Evolutionary conservation across 495 filamentous ascomycete genomes (phyloP).

Genomic region (Cercophora sp.): DNA sequence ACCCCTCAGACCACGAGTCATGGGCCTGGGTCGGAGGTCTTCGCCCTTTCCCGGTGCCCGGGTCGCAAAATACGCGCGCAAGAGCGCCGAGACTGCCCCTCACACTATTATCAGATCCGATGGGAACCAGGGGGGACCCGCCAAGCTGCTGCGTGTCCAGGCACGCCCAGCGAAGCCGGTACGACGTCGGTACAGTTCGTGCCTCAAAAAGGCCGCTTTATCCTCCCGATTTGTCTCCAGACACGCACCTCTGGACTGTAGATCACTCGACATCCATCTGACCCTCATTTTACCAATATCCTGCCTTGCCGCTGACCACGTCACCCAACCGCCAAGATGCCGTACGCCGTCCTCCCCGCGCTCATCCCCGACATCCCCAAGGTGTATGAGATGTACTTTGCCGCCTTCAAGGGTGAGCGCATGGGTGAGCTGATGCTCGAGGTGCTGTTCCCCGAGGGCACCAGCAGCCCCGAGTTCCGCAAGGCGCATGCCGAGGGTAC

Average conservation of each 20-base stretch:
- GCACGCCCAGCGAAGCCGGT: background rate
- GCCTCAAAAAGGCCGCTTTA: too few species aligned
- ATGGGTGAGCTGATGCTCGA: slow-evolving; percentile 31
- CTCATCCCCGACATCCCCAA: slow-evolving; percentile 34
- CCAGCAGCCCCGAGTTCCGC: slow-evolving; percentile 24
- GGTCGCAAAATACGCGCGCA: too few species aligned
- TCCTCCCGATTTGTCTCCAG: background rate
- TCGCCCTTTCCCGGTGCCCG: too few species aligned
- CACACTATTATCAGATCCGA: background rate
- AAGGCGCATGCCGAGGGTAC: slow-evolving; percentile 27
- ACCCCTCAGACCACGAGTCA: background rate
- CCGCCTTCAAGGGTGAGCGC: slow-evolving; percentile 28
- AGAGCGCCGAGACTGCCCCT: background rate
- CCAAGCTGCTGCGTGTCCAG: background rate
- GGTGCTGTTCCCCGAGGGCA: slow-evolving; percentile 28
- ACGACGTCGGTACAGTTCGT: background rate
- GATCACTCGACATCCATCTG: background rate
- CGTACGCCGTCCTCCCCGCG: slow-evolving; percentile 29
- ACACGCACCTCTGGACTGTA: background rate
- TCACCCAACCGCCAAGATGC: slow-evolving; percentile 21
- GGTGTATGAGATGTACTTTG: slow-evolving; percentile 36
- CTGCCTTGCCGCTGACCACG: too few species aligned
- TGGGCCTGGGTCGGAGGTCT: background rate
- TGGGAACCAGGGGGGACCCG: background rate
- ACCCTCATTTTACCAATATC: background rate